Conservation (phyloP, 148 eudicot species). For the Amaranthus hypochondriacus region DNA sequence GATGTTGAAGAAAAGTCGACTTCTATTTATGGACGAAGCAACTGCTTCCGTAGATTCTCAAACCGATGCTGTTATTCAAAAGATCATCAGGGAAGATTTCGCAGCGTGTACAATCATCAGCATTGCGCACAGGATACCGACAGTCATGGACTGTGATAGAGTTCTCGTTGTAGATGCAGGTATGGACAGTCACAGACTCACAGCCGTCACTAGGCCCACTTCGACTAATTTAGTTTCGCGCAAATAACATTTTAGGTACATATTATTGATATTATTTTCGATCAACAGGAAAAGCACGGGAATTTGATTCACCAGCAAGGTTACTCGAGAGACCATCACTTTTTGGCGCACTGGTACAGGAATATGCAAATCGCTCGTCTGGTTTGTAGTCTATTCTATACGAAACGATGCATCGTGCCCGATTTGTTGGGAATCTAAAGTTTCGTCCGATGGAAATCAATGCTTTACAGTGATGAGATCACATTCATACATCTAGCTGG, state of each 20-base stretch:
- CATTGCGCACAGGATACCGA: slow-evolving; percentile 97
- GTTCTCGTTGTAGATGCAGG: slow-evolving; percentile 94
- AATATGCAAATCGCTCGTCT: slow-evolving; percentile 79
- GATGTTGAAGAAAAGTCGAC: slow-evolving; percentile 73
- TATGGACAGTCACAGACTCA: background rate
- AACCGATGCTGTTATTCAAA: slow-evolving; percentile 87
- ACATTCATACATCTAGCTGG: background rate
- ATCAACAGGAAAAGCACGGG: slow-evolving; percentile 63
- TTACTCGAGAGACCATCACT: slow-evolving; percentile 81
- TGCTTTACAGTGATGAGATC: background rate
- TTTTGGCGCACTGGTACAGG: slow-evolving; percentile 87
- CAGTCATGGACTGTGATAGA: slow-evolving; percentile 94
- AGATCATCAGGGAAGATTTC: slow-evolving; percentile 85
- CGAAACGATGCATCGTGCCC: background rate
- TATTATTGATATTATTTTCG: background rate
- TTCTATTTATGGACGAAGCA: slow-evolving; percentile 95
- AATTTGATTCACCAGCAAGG: slow-evolving; percentile 69
- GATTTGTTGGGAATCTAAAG: background rate
- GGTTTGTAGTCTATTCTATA: slow-evolving; percentile 22
- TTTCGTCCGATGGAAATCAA: background rate
- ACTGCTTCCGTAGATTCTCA: slow-evolving; percentile 98
- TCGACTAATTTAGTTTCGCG: too few species aligned
- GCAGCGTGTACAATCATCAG: slow-evolving; percentile 81
- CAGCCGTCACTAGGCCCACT: too few species aligned
- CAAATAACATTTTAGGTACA: too few species aligned